Base-by-base conservation (phyloP, 2,329 filamentous ascomycete genomes). In the Hypoxylon sp. region DNA sequence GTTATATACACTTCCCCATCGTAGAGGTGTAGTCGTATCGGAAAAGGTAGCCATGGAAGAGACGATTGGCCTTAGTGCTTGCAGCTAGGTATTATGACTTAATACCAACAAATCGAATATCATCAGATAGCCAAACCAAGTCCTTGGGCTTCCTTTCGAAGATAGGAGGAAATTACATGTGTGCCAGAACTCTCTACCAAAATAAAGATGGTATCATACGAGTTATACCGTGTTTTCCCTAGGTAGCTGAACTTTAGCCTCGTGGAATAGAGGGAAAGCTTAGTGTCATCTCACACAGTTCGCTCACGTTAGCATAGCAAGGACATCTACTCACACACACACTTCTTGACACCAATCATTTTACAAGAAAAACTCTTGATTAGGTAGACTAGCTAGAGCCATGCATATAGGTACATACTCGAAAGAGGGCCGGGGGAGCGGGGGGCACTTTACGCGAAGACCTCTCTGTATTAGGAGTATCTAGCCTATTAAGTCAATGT, bases 381-480 rank as follows among this genome's bases (percentile, higher is more conserved):
- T 21, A 41, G 30, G 8, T 27, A 27, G 32, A 37, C 5, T 41
- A 41, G 37, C 37, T 41, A 19, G 7, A 41, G 11, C 7, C 37
- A 41, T 1, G 37, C 16, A 19, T 41, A 41, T 41, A 41, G 16
- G 16, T 41, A 41, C 37, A 41, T 21, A 21, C 9, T 19, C 6
- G 37, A 41, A 41, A 41, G 16, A n/a, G n/a, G n/a, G n/a, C n/a
- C n/a, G n/a, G n/a, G n/a, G n/a, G n/a, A n/a, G n/a, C n/a, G 37
- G 37, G n/a, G 37, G 3, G n/a, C 6, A 39, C 19, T 41, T 41
- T 41, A 16, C 37, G 37, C 16, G 37, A 41, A 41, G 37, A 41
- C 37, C 37, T 39, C 34, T 39, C 37, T 41, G 16, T 41, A 41
- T 41, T 41, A 41, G 37, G 37, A 41, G 37, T 41, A 41, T 41